A percentile compares a stretch with the other conserved stretches of the same genome.
These are phyloP conservation scores for Exidia glandulosa DNA, from an alignment of 768 basidiomycete genomes.

Conservation along the genomic window DNA sequence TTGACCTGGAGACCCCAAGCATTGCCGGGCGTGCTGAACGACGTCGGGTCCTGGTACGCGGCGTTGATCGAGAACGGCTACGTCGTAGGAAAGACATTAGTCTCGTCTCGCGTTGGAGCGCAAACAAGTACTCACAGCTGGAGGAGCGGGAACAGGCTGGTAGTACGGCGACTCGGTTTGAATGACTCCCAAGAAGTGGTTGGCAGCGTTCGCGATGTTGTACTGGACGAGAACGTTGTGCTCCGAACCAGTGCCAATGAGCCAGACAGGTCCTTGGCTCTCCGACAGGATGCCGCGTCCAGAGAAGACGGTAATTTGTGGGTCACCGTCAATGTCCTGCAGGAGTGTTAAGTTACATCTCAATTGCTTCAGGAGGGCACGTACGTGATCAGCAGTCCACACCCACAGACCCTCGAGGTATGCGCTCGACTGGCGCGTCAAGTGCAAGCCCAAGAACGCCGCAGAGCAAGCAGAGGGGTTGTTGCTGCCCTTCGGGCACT, in stretches of 20 bases:
- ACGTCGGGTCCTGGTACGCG: conserved; percentile 8
- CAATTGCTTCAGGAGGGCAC: neutral
- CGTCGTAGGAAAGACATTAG: no score
- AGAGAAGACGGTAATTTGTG: conserved; percentile 12
- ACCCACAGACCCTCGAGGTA: conserved; percentile 14
- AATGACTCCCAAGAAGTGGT: conserved; percentile 11
- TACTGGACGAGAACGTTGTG: conserved; percentile 12
- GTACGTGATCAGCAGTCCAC: conserved; percentile 11
- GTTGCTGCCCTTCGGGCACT: conserved; percentile 24
- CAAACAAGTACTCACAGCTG: no score
- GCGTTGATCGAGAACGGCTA: conserved; percentile 7
- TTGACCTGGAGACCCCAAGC: conserved; percentile 5
- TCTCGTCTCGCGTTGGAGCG: no score
- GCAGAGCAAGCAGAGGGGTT: conserved; percentile 35
- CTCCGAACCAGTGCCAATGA: conserved; percentile 11
- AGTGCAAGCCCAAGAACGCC: conserved; percentile 57
- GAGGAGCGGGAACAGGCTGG: neutral
- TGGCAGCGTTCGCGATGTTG: conserved; percentile 7
- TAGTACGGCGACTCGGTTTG: conserved; percentile 12
- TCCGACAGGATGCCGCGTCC: conserved; percentile 12
- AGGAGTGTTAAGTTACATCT: neutral
- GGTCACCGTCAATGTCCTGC: conserved; percentile 7
- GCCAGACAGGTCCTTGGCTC: conserved; percentile 5
- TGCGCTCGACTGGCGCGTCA: conserved; percentile 29
- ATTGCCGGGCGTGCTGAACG: conserved; percentile 1